Conservation (phyloP, 805 yeast species). For the Kuraishia borneana region DNA sequence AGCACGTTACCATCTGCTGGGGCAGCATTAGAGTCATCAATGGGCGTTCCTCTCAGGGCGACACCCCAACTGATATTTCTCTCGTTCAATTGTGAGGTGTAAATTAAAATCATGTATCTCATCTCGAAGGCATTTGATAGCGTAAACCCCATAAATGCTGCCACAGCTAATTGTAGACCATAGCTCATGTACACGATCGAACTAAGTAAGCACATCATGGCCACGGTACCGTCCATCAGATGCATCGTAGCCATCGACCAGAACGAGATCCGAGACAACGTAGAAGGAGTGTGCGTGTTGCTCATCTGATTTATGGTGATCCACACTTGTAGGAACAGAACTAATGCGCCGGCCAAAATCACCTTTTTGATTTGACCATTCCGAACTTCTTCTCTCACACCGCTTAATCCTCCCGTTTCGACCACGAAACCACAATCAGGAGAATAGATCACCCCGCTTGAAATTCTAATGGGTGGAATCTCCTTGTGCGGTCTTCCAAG, state of each 20-base stretch:
- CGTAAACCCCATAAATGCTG: constrained; percentile 59
- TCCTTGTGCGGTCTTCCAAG: constrained; percentile 63
- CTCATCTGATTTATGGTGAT: constrained; percentile 62
- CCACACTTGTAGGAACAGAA: constrained; percentile 41
- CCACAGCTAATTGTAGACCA: constrained; percentile 57
- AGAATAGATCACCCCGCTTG: constrained; percentile 57
- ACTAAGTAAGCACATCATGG: constrained; percentile 49
- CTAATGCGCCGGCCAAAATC: constrained; percentile 29
- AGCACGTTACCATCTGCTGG: constrained; percentile 3
- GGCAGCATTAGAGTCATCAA: constrained; percentile 19
- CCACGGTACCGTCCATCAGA: constrained; percentile 56
- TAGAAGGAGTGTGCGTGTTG: constrained; percentile 66
- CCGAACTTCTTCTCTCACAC: constrained; percentile 46
- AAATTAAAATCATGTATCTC: constrained; percentile 58
- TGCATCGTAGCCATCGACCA: constrained; percentile 56
- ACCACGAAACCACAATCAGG: constrained; percentile 78
- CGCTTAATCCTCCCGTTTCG: constrained; percentile 26
- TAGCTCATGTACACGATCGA: constrained; percentile 44
- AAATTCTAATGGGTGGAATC: constrained; percentile 45
- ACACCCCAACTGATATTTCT: constrained; percentile 56
- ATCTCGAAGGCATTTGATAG: constrained; percentile 67
- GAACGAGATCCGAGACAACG: constrained; percentile 62
- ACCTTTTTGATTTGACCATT: constrained; percentile 24
- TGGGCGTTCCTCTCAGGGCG: constrained; percentile 47
- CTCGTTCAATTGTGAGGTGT: constrained; percentile 64